These are phyloP conservation scores for Saccharomycopsis vini DNA, from an alignment of 805 yeast genomes.

Conservation along the genomic window DNA sequence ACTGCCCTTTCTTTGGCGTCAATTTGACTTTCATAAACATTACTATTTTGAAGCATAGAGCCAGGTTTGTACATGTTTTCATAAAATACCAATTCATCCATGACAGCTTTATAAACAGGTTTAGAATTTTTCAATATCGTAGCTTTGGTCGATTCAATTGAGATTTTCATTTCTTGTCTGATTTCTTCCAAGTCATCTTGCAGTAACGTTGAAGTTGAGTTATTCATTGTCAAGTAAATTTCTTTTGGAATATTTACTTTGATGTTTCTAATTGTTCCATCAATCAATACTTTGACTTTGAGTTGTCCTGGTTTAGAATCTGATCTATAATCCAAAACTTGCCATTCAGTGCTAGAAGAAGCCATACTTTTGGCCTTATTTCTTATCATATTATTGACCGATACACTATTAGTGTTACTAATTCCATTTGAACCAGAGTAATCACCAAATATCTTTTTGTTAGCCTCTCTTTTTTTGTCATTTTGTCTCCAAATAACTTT, in stretches of 20 bases:
- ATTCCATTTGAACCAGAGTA: conserved; percentile 38
- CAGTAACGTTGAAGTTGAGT: neutral
- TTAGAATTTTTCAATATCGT: conserved; percentile 58
- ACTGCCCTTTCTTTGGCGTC: conserved; percentile 63
- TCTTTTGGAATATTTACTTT: conserved; percentile 67
- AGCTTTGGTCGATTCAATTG: conserved; percentile 51
- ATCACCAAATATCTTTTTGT: conserved; percentile 73
- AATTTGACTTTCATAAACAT: conserved; percentile 67
- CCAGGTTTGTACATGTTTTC: conserved; percentile 46
- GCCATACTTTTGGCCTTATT: conserved; percentile 74
- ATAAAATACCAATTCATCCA: conserved; percentile 59
- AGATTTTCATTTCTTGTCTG: conserved; percentile 20
- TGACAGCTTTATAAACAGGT: conserved; percentile 32
- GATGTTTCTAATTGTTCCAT: conserved; percentile 65
- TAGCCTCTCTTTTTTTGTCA: conserved; percentile 58
- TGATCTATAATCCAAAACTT: conserved; percentile 59
- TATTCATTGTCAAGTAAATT: conserved; percentile 32
- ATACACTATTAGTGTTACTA: conserved; percentile 33
- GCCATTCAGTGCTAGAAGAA: conserved; percentile 71
- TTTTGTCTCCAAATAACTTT: conserved; percentile 85
- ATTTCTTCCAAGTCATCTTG: neutral
- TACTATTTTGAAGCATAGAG: conserved; percentile 53
- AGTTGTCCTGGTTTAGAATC: conserved; percentile 65
- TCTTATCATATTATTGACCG: conserved; percentile 62
- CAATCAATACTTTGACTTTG: conserved; percentile 60